These are phyloP conservation scores for Pulveroboletus sp. DNA, from an alignment of 768 basidiomycete species.

Conservation along the genomic window DNA sequence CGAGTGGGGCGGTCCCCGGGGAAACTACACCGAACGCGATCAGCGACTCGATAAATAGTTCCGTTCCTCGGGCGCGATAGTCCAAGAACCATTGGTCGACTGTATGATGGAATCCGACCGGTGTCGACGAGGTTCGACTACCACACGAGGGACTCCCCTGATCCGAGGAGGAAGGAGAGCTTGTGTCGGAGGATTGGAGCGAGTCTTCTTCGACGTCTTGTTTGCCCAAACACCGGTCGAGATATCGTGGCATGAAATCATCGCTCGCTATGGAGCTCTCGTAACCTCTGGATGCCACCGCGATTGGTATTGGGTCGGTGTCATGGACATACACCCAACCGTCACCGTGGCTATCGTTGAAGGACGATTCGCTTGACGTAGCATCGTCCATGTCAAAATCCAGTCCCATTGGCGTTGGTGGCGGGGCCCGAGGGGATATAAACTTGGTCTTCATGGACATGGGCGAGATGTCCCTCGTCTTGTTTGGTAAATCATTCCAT, in stretches of 20 bases:
- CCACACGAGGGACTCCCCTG: conserved; percentile 11
- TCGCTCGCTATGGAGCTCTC: not conserved
- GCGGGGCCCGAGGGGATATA: conserved; percentile 13
- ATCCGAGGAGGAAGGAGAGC: conserved; percentile 8
- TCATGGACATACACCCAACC: conserved; percentile 2
- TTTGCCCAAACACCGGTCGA: not conserved
- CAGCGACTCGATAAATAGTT: conserved; percentile 15
- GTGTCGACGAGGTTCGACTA: not conserved
- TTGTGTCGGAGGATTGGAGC: not conserved
- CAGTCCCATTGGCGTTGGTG: conserved; percentile 16
- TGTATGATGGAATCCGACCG: conserved; percentile 11
- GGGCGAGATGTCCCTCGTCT: conserved; percentile 9
- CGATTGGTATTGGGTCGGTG: not conserved
- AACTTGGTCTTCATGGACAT: conserved; percentile 2
- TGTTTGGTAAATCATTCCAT: conserved; percentile 28
- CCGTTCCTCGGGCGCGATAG: conserved; percentile 16
- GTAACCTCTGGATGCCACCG: not conserved
- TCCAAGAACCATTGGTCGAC: conserved; percentile 21
- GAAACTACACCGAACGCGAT: conserved; percentile 15
- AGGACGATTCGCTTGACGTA: not conserved
- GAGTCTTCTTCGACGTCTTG: not conserved
- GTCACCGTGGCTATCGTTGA: not conserved
- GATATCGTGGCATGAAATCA: not conserved
- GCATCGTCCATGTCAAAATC: conserved; percentile 3
- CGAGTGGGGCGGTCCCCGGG: conserved; percentile 9